These are phyloP conservation scores for Echites panduratus DNA, from an alignment of 257 asterid genomes.

Conservation along the genomic window DNA sequence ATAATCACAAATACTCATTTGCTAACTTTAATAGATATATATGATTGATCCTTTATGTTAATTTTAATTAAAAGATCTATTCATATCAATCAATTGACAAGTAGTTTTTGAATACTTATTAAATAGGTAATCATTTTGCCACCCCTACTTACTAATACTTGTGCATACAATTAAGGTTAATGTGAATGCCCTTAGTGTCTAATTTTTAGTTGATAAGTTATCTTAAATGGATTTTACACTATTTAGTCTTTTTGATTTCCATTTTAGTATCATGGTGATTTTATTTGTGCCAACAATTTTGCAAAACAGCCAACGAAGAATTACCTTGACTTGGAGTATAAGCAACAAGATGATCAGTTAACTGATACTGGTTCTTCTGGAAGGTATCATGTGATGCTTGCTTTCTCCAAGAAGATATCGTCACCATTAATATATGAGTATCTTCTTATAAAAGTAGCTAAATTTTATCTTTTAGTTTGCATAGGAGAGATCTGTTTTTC, in stretches of 20 bases:
- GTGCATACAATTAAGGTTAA: background rate
- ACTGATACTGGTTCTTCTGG: conserved; percentile 7
- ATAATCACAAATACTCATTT: too few relatives aligned
- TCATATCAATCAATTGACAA: too few relatives aligned
- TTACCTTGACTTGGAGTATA: background rate
- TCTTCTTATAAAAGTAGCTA: background rate
- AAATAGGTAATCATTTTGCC: too few relatives aligned
- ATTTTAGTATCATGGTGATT: background rate
- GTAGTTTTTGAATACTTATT: too few relatives aligned
- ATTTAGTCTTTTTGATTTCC: background rate
- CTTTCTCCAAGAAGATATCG: background rate
- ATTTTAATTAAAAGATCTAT: too few relatives aligned
- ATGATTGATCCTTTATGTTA: too few relatives aligned
- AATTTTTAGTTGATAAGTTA: background rate
- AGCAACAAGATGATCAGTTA: background rate
- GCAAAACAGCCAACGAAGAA: background rate
- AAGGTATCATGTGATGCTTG: conserved; percentile 11
- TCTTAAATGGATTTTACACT: background rate
- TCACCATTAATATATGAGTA: background rate
- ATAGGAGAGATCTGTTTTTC: background rate
- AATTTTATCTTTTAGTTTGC: background rate
- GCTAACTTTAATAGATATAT: too few relatives aligned
- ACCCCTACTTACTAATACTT: background rate
- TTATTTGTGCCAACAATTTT: conserved; percentile 3
- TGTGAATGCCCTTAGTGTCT: background rate